Conservation (phyloP, 306 rosid genomes). For the Ormosia semicastrata region DNA sequence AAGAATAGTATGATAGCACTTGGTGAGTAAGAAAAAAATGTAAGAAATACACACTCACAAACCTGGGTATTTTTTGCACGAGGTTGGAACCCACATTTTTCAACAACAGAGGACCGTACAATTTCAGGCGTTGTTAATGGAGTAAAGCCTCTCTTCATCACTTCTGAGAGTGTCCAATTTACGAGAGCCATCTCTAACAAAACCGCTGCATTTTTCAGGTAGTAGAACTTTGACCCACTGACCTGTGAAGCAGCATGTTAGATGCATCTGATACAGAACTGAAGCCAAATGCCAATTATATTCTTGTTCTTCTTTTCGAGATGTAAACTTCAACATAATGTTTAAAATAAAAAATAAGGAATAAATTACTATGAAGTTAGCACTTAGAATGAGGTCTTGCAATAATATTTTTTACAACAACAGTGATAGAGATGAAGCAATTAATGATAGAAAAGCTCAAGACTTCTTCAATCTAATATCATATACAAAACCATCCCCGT, state of each 20-base stretch:
- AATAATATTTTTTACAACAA: neutral
- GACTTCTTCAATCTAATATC: slow-evolving; percentile 10
- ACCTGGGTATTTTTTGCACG: slow-evolving; percentile 96
- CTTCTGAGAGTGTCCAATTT: slow-evolving; percentile 92
- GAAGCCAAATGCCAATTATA: neutral
- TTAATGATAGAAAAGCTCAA: neutral
- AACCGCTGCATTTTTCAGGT: slow-evolving; percentile 92
- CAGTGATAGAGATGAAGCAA: neutral
- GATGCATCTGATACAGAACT: slow-evolving; percentile 9
- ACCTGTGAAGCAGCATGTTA: slow-evolving; percentile 55
- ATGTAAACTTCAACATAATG: slow-evolving; percentile 14
- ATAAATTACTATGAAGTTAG: neutral
- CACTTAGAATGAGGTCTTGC: neutral
- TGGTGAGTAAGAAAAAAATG: neutral
- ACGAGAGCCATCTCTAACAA: slow-evolving; percentile 83
- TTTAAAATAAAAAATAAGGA: neutral
- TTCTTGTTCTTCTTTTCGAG: neutral
- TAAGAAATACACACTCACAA: slow-evolving; percentile 10
- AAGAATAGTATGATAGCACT: neutral
- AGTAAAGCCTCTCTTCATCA: slow-evolving; percentile 78
- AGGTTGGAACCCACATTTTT: slow-evolving; percentile 97
- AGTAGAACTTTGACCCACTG: slow-evolving; percentile 95
- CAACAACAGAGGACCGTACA: slow-evolving; percentile 92
- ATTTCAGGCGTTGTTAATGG: slow-evolving; percentile 92
- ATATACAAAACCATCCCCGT: neutral